phyloP scores from a whole-genome alignment of 192 early-diverging fungal genomes.

The Coemansia sp. region DNA sequence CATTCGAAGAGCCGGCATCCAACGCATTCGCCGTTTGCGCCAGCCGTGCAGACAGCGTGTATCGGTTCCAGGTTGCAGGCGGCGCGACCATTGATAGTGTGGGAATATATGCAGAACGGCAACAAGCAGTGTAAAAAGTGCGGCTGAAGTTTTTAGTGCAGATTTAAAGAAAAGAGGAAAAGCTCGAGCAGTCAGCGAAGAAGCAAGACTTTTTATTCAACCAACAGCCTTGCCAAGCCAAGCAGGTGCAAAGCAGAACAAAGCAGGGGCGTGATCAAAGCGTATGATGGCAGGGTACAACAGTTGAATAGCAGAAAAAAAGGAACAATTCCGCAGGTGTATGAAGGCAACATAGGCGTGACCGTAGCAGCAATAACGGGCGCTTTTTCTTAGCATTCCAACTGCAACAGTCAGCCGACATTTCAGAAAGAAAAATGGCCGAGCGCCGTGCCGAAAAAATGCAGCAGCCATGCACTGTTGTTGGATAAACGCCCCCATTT shows the following conservation, averaged over 20 bases:
- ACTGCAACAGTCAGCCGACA: neutral
- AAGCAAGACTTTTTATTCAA: neutral
- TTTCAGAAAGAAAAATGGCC: slow-evolving; percentile 3
- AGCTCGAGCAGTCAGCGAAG: neutral
- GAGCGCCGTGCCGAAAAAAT: slow-evolving; percentile 9
- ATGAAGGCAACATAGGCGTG: neutral
- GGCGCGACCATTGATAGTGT: slow-evolving; percentile 37
- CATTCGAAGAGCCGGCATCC: neutral
- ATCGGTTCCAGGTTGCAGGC: slow-evolving; percentile 34
- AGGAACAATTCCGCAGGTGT: neutral
- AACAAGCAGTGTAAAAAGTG: neutral
- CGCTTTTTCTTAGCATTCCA: neutral
- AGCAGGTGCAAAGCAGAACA: neutral
- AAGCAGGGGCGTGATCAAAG: slow-evolving; percentile 6
- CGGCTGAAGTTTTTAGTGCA: slow-evolving; percentile 6
- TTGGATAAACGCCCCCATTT: neutral
- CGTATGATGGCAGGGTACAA: neutral
- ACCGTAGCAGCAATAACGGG: neutral
- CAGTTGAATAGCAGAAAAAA: neutral
- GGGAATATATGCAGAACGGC: neutral
- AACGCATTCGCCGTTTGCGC: neutral
- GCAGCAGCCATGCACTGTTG: neutral
- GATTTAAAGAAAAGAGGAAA: neutral
- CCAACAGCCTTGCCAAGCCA: neutral
- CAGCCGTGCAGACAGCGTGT: slow-evolving; percentile 18